These are phyloP conservation scores for Pichia sp. DNA, from an alignment of 1,139 yeast species.

Conservation along the genomic window DNA sequence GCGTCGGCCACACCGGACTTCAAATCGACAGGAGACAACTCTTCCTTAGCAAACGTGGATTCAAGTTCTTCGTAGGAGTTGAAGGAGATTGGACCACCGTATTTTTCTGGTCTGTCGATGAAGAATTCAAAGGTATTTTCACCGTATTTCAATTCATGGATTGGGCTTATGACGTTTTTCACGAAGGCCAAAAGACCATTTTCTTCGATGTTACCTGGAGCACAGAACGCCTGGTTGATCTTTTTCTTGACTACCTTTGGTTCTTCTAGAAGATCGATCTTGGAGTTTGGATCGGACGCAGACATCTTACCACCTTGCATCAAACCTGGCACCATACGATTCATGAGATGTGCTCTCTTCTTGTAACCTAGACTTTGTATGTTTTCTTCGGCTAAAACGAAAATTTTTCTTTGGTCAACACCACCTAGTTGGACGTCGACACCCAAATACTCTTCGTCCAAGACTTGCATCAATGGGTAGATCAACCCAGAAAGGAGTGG, in stretches of 20 bases:
- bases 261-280: conserved; percentile 86
- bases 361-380: conserved; percentile 83
- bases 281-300: conserved; percentile 97
- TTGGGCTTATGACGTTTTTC: conserved; percentile 80
- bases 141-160: conserved; percentile 66
- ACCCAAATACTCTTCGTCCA: conserved; percentile 86
- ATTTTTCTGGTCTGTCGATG: conserved; percentile 91
- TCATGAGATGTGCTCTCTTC: conserved; percentile 98
- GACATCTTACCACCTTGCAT: conserved; percentile 98
- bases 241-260: conserved; percentile 87
- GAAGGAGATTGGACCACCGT: conserved; percentile 88
- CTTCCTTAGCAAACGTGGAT: conserved; percentile 64
- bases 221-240: conserved; percentile 88
- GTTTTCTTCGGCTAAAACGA: conserved; percentile 94
- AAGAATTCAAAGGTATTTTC: conserved; percentile 56
- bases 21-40: conserved; percentile 87
- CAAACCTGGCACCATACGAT: conserved; percentile 97
- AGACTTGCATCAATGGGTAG: conserved; percentile 97
- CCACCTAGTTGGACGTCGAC: conserved; percentile 98
- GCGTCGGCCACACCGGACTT: conserved; percentile 87
- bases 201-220: conserved; percentile 88
- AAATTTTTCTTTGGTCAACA: conserved; percentile 97
- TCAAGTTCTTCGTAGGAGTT: conserved; percentile 64
- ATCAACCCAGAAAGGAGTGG: conserved; percentile 91
- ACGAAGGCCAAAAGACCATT: conserved; percentile 87